Conservation (phyloP, 2,329 filamentous ascomycete genomes). For the Thelonectria discophora region DNA sequence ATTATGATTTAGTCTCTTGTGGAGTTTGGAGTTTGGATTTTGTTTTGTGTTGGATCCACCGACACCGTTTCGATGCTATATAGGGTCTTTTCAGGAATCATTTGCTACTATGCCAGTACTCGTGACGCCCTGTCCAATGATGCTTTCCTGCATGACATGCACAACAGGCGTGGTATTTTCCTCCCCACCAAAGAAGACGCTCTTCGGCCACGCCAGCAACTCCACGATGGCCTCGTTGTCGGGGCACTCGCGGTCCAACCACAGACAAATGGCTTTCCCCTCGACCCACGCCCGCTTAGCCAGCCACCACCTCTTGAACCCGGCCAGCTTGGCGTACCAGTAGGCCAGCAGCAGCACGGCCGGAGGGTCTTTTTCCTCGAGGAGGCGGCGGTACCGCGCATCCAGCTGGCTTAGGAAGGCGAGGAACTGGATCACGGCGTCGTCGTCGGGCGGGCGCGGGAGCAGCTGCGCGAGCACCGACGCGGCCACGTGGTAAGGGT, state of each 20-base stretch:
- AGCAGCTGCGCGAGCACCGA: slow-evolving; percentile 52
- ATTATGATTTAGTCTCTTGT: slow-evolving; percentile 21
- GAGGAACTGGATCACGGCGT: slow-evolving; percentile 56
- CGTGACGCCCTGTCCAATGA: neutral
- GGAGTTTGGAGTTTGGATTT: slow-evolving; percentile 26
- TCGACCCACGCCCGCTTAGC: slow-evolving; percentile 56
- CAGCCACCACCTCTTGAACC: slow-evolving; percentile 57
- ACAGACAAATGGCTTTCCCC: slow-evolving; percentile 59
- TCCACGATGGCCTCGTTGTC: slow-evolving; percentile 25
- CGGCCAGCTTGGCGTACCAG: slow-evolving; percentile 62
- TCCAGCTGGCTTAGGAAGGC: slow-evolving; percentile 57
- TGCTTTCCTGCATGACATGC: neutral
- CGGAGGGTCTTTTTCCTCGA: slow-evolving; percentile 60
- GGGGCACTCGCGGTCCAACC: slow-evolving; percentile 40
- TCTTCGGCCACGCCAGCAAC: slow-evolving; percentile 32
- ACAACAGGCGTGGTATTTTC: neutral
- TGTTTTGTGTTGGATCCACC: slow-evolving; percentile 5
- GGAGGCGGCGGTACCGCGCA: slow-evolving; percentile 53
- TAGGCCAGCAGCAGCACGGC: slow-evolving; percentile 65
- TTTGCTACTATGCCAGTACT: neutral
- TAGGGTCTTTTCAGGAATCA: neutral
- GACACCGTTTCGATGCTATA: too few species aligned
- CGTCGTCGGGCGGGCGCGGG: slow-evolving; percentile 46
- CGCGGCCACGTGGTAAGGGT: slow-evolving; percentile 47
- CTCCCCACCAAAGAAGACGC: slow-evolving; percentile 13